Base-by-base conservation (phyloP, 176 grass and related monocot genomes). In the Hsuehochloa calcarea region DNA sequence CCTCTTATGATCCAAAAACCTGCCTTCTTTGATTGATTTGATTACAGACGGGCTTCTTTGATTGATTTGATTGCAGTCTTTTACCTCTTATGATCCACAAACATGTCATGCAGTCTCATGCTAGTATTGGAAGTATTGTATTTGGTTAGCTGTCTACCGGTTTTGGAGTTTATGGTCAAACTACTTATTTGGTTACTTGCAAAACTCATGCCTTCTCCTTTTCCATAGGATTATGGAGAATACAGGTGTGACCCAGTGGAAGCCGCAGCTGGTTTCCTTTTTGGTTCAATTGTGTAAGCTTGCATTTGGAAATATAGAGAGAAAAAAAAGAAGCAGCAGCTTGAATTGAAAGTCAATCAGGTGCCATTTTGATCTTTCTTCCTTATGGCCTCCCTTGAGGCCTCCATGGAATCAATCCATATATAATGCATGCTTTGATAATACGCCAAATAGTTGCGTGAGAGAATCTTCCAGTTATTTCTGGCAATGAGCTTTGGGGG, bases 221-320 rank as follows among this genome's bases (percentile, higher is more conserved):
- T 78, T 78, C 79, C 88, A 90, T 90, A 90, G 84, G 88, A 90
- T 83, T 90, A 86, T 86, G 84, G 88, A 86, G 88, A 90, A 86
- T 82, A 83, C 88, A 86, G 84, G 79, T 83, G 70, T 82, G 82
- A 79, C 72, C 68, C 68, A 83, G 60, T 93, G 86, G 74, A 86
- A 85, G 88, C 86, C 80, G 62, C 85, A 22, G 70, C 77, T 69
- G 78, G 84, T 65, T 86, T 86, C 84, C 78, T 26, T 71, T 72
- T 82, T 82, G 78, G 45, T 45, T 74, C 64, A 54, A 82, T 90
- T 62, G 43, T 22, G 13, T 94, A 84, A 80, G 68, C 68, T 78
- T 91, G 74, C 87, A 81, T 91, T 94, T 74, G 82, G 85, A 80
- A 86, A 87, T 82, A 46, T 77, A 86, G 84, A 82, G 79, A 83